These are phyloP conservation scores for Cryoendolithus antarcticus DNA, from an alignment of 2,329 filamentous ascomycete species.

Conservation along the genomic window DNA sequence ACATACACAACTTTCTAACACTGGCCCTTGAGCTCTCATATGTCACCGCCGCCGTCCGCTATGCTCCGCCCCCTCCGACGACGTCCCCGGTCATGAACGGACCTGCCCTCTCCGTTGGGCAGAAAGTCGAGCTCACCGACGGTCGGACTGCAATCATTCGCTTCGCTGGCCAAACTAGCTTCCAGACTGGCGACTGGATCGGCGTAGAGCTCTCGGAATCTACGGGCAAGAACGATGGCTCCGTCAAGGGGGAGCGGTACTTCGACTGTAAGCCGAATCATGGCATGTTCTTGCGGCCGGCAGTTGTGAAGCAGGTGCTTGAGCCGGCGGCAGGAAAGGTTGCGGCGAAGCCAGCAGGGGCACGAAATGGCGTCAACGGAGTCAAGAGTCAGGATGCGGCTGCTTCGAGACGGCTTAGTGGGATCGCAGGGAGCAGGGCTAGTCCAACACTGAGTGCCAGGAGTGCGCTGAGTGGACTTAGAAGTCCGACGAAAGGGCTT, in stretches of 20 bases:
- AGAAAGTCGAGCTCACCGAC: constrained; percentile 67
- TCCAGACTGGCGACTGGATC: constrained; percentile 75
- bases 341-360: background rate
- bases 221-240: constrained; percentile 86
- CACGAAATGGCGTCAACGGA: constrained; percentile 10
- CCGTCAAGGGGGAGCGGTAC: constrained; percentile 75
- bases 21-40: too few relatives aligned
- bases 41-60: too few relatives aligned
- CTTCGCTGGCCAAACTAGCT: constrained; percentile 68
- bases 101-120: constrained; percentile 40
- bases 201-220: constrained; percentile 76
- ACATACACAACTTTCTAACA: too few relatives aligned
- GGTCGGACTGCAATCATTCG: constrained; percentile 65
- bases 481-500: constrained; percentile 59
- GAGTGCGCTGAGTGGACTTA: constrained; percentile 36
- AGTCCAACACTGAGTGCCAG: constrained; percentile 60
- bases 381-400: constrained; percentile 17
- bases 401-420: constrained; percentile 17
- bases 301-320: constrained; percentile 46
- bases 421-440: constrained; percentile 40
- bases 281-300: constrained; percentile 79
- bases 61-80: too few relatives aligned
- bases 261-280: constrained; percentile 61
- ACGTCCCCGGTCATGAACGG: constrained; percentile 16
- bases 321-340: constrained; percentile 12